Percentiles rank a stretch among this genome's conserved stretches.
These are phyloP conservation scores for Boletus semigastroideus DNA, from an alignment of 1,284 basidiomycete genomes.

Conservation along the genomic window DNA sequence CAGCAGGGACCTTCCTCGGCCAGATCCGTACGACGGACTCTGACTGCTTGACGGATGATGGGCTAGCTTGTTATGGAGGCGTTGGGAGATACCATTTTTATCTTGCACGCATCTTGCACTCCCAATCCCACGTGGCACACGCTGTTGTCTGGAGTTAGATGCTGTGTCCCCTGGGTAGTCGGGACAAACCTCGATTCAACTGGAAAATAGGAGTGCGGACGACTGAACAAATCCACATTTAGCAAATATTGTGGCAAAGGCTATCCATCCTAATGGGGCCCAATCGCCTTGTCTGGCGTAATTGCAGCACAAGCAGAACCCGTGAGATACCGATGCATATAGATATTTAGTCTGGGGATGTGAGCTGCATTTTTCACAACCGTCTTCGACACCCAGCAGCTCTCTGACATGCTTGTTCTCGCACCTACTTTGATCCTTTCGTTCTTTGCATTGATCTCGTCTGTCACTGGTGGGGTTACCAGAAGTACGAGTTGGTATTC, in stretches of 20 bases:
- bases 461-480: constrained; percentile 1
- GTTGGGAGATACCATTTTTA: constrained; percentile 5
- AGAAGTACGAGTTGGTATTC: constrained; percentile 8
- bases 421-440: constrained; percentile 7
- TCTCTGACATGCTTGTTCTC: constrained; percentile 13
- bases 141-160: not conserved
- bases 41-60: constrained; percentile 9
- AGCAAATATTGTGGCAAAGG: not conserved
- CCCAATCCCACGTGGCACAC: not conserved
- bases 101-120: not conserved
- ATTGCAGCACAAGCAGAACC: not conserved
- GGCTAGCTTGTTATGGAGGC: not conserved
- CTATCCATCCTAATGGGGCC: not conserved
- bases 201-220: not conserved
- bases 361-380: not conserved
- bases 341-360: constrained; percentile 10
- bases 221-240: not conserved
- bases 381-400: not conserved
- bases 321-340: not conserved
- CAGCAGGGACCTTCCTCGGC: constrained; percentile 29
- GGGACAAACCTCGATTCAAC: not conserved
- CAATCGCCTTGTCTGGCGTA: not conserved
- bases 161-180: not conserved
- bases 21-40: constrained; percentile 32
- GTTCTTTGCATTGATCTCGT: constrained; percentile 12